Evolutionary conservation across 495 filamentous ascomycete species (phyloP).

Genomic region (Evernia prunastri): DNA sequence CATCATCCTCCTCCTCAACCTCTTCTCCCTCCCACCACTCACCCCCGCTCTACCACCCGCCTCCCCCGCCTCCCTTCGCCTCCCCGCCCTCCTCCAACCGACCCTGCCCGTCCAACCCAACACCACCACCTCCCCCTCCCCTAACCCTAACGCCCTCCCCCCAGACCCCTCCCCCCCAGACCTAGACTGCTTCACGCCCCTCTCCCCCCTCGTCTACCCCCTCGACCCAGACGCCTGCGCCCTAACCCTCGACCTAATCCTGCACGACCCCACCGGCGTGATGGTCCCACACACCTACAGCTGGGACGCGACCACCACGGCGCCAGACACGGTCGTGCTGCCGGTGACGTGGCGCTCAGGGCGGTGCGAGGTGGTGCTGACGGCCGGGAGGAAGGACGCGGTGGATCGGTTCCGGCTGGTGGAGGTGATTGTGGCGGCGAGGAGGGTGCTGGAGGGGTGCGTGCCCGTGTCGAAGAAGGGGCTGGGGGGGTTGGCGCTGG

Average conservation of each 20-base stretch:
- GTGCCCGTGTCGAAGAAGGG: neutral
- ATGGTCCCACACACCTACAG: neutral
- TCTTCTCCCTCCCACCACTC: neutral
- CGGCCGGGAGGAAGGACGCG: neutral
- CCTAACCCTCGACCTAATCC: neutral
- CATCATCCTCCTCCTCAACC: neutral
- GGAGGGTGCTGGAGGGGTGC: neutral
- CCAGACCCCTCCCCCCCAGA: neutral
- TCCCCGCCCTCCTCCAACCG: neutral
- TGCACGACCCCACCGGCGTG: neutral
- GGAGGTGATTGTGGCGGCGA: neutral
- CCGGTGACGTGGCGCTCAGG: neutral
- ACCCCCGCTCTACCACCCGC: no score
- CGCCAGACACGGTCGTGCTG: neutral
- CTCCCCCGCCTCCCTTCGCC: no score
- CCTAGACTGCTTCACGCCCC: neutral
- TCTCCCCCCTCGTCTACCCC: neutral
- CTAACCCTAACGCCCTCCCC: neutral
- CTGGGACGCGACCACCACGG: neutral
- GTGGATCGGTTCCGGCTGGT: conserved; percentile 4
- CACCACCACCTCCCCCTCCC: neutral
- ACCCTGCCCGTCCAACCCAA: neutral
- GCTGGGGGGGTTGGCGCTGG: neutral
- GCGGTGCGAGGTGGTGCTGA: neutral
- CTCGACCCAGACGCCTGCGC: conserved; percentile 1